phyloP scores from a whole-genome alignment of 2,329 filamentous ascomycete species.

The Aspergillus hiratsukae region DNA sequence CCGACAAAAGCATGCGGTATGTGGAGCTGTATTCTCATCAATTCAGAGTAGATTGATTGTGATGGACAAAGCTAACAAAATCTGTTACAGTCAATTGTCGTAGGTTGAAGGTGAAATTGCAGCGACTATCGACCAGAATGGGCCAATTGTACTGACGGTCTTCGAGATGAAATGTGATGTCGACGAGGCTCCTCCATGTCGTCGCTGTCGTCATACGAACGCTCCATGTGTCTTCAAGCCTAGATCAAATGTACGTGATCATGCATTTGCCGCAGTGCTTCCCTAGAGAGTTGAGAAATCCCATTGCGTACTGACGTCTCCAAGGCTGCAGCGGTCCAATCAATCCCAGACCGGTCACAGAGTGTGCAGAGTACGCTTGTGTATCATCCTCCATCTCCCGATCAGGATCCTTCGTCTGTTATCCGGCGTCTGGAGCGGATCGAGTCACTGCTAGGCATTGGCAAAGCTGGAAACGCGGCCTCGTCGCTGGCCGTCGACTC shows the following conservation, averaged over 20 bases:
- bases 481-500: constrained; percentile 2
- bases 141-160: constrained; percentile 2
- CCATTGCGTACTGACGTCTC: constrained; percentile 1
- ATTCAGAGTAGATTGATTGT: neutral
- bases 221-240: constrained; percentile 24
- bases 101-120: constrained; percentile 21
- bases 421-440: constrained; percentile 23
- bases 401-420: constrained; percentile 16
- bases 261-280: neutral
- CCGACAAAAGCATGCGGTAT: constrained; percentile 30
- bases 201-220: constrained; percentile 22
- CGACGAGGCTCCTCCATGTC: constrained; percentile 24
- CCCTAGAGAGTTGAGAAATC: neutral
- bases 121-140: neutral
- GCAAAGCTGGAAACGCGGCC: constrained; percentile 4
- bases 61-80: constrained; percentile 1
- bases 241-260: constrained; percentile 24
- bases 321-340: constrained; percentile 24
- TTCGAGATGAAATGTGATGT: constrained; percentile 29
- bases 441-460: constrained; percentile 21
- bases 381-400: constrained; percentile 4
- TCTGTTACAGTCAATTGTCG: constrained; percentile 26
- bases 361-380: constrained; percentile 5
- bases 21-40: constrained; percentile 3
- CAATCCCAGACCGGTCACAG: constrained; percentile 10